Conservation (phyloP, 2,329 filamentous ascomycete genomes). For the Aspergillus pseudoterreus region DNA sequence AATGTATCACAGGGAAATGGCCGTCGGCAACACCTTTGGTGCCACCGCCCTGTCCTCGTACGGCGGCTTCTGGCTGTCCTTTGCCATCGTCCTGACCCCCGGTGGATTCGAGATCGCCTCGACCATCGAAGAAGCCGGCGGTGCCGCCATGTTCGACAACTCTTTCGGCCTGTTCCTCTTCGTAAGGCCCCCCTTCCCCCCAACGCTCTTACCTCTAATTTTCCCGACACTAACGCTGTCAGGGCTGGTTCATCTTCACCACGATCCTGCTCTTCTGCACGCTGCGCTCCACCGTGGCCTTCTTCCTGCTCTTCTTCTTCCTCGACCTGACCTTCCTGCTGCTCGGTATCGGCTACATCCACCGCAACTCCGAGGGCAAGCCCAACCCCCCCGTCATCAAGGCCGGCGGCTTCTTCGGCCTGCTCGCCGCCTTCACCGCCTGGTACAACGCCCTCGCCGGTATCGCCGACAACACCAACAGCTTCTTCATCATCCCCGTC, state of each 20-base stretch:
- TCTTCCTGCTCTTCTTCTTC: slow-evolving; percentile 73
- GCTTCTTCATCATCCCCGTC: slow-evolving; percentile 91
- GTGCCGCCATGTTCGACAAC: slow-evolving; percentile 49
- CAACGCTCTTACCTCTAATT: not conserved
- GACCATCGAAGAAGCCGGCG: slow-evolving; percentile 28
- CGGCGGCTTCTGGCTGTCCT: slow-evolving; percentile 78
- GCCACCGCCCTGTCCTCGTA: slow-evolving; percentile 77
- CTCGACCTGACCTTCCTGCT: slow-evolving; percentile 74
- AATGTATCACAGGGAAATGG: slow-evolving; percentile 67
- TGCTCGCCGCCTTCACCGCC: slow-evolving; percentile 73
- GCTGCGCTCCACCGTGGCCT: slow-evolving; percentile 71
- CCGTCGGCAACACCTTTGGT: slow-evolving; percentile 82
- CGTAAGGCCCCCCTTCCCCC: slow-evolving; percentile 31
- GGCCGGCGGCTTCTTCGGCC: slow-evolving; percentile 74
- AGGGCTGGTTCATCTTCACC: slow-evolving; percentile 82
- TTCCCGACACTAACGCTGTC: not conserved
- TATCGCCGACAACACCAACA: slow-evolving; percentile 66
- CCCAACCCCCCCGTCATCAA: slow-evolving; percentile 55
- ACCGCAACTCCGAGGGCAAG: slow-evolving; percentile 42
- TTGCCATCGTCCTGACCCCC: slow-evolving; percentile 68
- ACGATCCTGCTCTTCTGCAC: slow-evolving; percentile 70
- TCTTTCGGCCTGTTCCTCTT: slow-evolving; percentile 72
- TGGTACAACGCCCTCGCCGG: slow-evolving; percentile 87
- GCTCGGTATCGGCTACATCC: slow-evolving; percentile 63
- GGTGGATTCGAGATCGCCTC: slow-evolving; percentile 59